A percentile compares a stretch with the other conserved stretches of the same genome.
Conservation (phyloP, 1,284 basidiomycete species). For the Sparassis latifolia region DNA sequence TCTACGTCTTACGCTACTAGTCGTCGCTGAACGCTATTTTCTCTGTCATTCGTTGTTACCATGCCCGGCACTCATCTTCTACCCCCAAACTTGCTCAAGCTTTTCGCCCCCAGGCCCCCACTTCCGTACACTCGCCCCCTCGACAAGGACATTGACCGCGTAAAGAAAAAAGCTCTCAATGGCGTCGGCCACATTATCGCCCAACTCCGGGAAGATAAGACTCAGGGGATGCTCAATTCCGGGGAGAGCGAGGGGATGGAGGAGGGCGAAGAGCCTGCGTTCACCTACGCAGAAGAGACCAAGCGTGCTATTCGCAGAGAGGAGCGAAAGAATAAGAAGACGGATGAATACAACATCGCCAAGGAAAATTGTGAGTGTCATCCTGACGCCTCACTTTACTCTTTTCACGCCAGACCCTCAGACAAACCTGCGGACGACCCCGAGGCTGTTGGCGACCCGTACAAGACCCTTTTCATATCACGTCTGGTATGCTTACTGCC, state of each 20-base stretch:
- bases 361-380: slow-evolving; percentile 74
- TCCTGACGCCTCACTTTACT: slow-evolving; percentile 2
- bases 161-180: slow-evolving; percentile 60
- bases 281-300: slow-evolving; percentile 72
- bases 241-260: slow-evolving; percentile 60
- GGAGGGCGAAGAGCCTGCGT: slow-evolving; percentile 74
- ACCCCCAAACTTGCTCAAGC: slow-evolving; percentile 89
- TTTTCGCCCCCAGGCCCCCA: slow-evolving; percentile 88
- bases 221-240: slow-evolving; percentile 55
- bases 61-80: slow-evolving; percentile 86
- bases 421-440: slow-evolving; percentile 89
- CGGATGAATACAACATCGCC: slow-evolving; percentile 73
- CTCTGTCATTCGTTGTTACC: not conserved
- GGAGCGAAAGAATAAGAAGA: slow-evolving; percentile 72
- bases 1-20: too few relatives aligned
- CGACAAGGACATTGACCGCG: slow-evolving; percentile 74
- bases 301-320: slow-evolving; percentile 75
- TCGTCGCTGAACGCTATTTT: too few relatives aligned
- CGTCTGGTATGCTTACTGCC: slow-evolving; percentile 57
- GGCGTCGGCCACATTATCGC: slow-evolving; percentile 73
- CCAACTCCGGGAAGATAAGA: slow-evolving; percentile 72
- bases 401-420: slow-evolving; percentile 22
- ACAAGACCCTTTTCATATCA: slow-evolving; percentile 97
- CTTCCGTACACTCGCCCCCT: slow-evolving; percentile 81
- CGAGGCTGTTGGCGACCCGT: slow-evolving; percentile 96